Evolutionary conservation across 352 stramenopile species (phyloP), one percentile per base, ranked within the genome.

Genomic region (Phytopythium vexans): DNA sequence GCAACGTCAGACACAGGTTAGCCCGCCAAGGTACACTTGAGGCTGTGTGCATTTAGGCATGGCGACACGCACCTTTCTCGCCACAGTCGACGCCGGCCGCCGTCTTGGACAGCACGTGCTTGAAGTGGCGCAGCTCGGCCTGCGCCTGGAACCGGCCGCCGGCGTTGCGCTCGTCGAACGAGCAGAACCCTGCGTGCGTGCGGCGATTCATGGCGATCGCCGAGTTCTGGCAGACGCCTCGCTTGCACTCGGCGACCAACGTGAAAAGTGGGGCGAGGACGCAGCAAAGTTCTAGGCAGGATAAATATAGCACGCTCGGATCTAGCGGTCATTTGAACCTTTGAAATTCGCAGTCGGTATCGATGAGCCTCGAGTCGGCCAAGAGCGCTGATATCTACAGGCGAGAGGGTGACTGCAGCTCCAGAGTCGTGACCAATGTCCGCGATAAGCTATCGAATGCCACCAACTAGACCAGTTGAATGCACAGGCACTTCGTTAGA

Each of bases 121-220:
- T 79, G 67, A 92, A 92, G 36, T 69, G 82, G 35, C 79, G 75
- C 43, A 92, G 80, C 55, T 92, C 80, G 8, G 77, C 80, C 36
- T 83, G 71, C 12, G 81, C 88, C 66, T 92, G 80, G 46, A 72
- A 87, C n/a, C 78, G 69, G 8, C 82, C 80, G 3, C 82, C 80
- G 16, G 73, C 72, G 47, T 91, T 92, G 27, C 82, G 78, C 61
- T 92, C 82, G 46, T 92, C 82, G 37, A 92, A 92, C 15, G 66
- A 52, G 59, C 75, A 89, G 50, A 89, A 92, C 6, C 81, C 81
- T 11, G 69, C 73, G 38, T 88, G 79, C 9, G 76, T 80, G 38
- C 60, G 60, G 34, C 76, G 78, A 48, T 88, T 86, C 70, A 89
- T 84, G 14, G 41, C 61, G 31, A 4, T 35, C 11, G 5, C 34